phyloP scores from a whole-genome alignment of 1,139 yeast genomes.

The Yamadazyma atlantica region DNA sequence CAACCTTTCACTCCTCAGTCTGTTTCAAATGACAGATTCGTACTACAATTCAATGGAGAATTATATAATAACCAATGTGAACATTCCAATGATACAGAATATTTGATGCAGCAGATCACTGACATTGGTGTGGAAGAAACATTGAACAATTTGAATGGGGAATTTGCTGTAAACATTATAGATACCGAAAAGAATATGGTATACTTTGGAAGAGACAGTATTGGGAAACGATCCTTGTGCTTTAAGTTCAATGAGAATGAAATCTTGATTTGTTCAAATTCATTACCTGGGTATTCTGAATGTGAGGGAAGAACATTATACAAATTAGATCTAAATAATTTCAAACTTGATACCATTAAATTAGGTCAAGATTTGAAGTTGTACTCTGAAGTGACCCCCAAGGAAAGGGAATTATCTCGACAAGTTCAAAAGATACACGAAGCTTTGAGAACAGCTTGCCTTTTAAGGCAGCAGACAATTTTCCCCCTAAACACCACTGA shows the following conservation, averaged over 20 bases:
- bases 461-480: constrained; percentile 54
- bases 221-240: constrained; percentile 79
- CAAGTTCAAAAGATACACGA: constrained; percentile 7
- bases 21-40: constrained; percentile 21
- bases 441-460: constrained; percentile 11
- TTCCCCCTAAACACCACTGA: constrained; percentile 48
- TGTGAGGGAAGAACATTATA: constrained; percentile 54
- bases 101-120: constrained; percentile 12
- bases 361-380: background rate
- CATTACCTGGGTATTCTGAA: constrained; percentile 36
- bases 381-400: background rate
- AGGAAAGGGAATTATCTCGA: background rate
- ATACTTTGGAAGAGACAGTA: constrained; percentile 79
- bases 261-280: constrained; percentile 50
- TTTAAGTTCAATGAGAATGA: constrained; percentile 32
- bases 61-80: constrained; percentile 61
- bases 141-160: constrained; percentile 62
- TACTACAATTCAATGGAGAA: constrained; percentile 85
- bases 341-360: constrained; percentile 11
- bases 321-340: constrained; percentile 28
- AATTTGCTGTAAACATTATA: constrained; percentile 66
- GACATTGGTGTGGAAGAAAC: constrained; percentile 30
- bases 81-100: constrained; percentile 35
- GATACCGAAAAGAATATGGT: constrained; percentile 38
- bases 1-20: constrained; percentile 82